A percentile compares a stretch with the other conserved stretches of the same genome.
Conservation (phyloP, 257 asterid species). For the Penstemon barbatus region DNA sequence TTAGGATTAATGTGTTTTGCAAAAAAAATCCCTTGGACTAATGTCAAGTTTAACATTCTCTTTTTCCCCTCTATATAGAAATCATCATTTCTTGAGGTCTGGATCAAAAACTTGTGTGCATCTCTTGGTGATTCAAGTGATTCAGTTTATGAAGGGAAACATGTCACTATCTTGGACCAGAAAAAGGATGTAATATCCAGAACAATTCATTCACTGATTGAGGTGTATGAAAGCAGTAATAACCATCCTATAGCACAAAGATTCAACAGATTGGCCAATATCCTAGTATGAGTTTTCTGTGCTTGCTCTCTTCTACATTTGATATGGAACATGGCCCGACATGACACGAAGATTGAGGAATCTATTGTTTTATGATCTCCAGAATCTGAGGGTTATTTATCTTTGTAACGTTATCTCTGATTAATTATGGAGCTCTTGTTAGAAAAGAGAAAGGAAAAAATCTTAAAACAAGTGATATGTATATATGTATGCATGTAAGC, state of each 20-base stretch:
- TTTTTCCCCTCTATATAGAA: constrained; percentile 44
- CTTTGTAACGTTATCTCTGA: no score
- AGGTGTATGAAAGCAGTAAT: constrained; percentile 56
- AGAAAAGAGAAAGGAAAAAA: no score
- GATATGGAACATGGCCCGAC: background rate
- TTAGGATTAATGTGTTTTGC: background rate
- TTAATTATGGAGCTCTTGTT: no score
- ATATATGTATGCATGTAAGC: no score
- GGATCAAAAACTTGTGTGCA: constrained; percentile 66
- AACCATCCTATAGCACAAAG: constrained; percentile 47
- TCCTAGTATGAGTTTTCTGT: constrained; percentile 33
- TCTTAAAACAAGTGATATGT: no score
- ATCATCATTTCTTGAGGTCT: constrained; percentile 72
- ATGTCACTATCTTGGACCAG: constrained; percentile 42
- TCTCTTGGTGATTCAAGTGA: constrained; percentile 53
- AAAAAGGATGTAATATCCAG: constrained; percentile 59
- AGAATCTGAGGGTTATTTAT: no score
- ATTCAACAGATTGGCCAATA: constrained; percentile 47
- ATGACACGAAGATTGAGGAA: no score
- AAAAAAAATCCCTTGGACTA: background rate
- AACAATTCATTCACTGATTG: constrained; percentile 56
- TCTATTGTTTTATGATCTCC: no score
- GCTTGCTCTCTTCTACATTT: background rate
- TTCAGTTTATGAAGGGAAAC: constrained; percentile 39
- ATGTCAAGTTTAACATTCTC: background rate